Evolutionary conservation across 139 green algal species (phyloP).

Genomic region (Tetraselmis chui): DNA sequence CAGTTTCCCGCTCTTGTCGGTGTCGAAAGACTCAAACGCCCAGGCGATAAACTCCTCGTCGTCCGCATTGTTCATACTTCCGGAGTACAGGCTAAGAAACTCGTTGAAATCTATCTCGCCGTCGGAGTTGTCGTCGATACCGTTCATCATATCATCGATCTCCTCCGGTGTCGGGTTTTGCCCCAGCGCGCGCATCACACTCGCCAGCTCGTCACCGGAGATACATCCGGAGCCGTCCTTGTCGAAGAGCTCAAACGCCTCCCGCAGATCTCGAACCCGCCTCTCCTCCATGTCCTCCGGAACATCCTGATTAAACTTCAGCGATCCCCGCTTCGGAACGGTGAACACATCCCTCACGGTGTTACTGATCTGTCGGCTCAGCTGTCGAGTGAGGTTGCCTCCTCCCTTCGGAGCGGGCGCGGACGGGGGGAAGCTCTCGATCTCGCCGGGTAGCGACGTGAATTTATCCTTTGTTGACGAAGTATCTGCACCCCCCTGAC

Average conservation of each 20-base stretch:
- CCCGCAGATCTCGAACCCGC: not conserved
- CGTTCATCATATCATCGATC: slow-evolving; percentile 16
- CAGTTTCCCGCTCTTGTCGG: not conserved
- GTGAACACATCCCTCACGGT: not conserved
- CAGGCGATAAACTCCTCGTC: slow-evolving; percentile 12
- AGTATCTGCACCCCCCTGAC: too few species aligned
- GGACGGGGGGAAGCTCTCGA: too few species aligned
- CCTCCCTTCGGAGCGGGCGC: too few species aligned
- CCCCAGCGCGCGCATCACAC: slow-evolving; percentile 7
- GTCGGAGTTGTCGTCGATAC: not conserved
- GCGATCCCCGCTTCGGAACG: not conserved
- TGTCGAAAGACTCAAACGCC: slow-evolving; percentile 14
- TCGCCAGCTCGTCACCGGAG: slow-evolving; percentile 4
- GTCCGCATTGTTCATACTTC: not conserved
- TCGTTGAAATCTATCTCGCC: not conserved
- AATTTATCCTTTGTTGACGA: too few species aligned
- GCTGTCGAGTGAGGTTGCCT: not conserved
- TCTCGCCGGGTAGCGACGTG: too few species aligned
- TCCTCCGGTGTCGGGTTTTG: slow-evolving; percentile 11
- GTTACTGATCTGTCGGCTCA: not conserved
- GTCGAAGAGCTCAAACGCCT: slow-evolving; percentile 5
- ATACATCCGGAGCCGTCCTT: slow-evolving; percentile 6
- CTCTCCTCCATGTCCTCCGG: not conserved
- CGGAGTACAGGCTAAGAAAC: not conserved
- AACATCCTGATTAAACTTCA: not conserved